Base-by-base conservation (phyloP, 768 basidiomycete genomes). In the Amanita rubescens region DNA sequence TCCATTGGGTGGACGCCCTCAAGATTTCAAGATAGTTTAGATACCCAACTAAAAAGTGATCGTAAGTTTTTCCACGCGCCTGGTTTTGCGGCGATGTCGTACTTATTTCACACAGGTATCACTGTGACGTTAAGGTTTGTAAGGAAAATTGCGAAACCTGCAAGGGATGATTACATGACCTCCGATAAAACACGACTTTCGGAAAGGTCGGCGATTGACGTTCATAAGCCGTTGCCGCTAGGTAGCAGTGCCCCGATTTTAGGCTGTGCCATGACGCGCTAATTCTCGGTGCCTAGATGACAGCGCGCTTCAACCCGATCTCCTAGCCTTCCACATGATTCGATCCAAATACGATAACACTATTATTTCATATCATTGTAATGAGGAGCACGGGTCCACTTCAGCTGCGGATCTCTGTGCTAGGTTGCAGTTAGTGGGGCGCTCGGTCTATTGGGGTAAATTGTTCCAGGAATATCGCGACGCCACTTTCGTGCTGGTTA, bases 1-100 rank as follows among this genome's bases (percentile, higher is more conserved):
- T 80, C 80, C 14, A 58, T 82, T 3, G 82, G 79, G 54, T 83
- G 81, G 82, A 86, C 83, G 55, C 84, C 84, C 1, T 80, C 81
- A 1, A 75, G 82, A 51, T 86, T 78, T 50, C 77, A 80, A 55
- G 82, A 83, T 57, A 75, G 74, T 0, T 27, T 58, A 1, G 60
- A 62, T 14, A 64, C 66, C 4, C 35, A 35, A 0, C n/a, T 3
- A 32, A 53, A 66, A 47, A 74, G 79, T 59, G 82, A 84, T 65
- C 82, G 80, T 84, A 56, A 60, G 80, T 51, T 49, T 11, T 12
- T 27, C 15, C 44, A 15, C 27, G 17, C 15, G 20, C 19, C 17
- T 3, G 35, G 76, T 22, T 30, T 30, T 12, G 20, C 38, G 10
- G 9, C 14, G 48, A 49, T 24, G 49, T 54, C 37, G 19, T 37